Evolutionary conservation across 805 yeast species (phyloP), one percentile per base, ranked within the genome.

Genomic region (Candida pini): DNA sequence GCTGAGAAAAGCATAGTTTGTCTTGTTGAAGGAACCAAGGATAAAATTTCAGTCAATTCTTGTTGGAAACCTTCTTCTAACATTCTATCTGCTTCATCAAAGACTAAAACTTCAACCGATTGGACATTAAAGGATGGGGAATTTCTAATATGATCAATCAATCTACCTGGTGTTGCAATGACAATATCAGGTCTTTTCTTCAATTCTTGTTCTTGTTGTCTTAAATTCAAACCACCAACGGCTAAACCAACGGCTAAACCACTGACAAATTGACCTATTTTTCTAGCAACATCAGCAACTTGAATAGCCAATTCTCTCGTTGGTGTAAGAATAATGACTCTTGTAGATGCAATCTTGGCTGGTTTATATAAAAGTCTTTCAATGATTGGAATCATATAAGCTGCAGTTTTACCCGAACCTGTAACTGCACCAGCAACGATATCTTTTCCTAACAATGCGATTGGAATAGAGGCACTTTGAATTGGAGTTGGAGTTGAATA

Each of bases 31-130:
- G 99, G 98, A 45, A 94, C 69, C 35, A 90, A 68, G 10, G 83
- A 73, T 61, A 92, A 72, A 40, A 92, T 90, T 58, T 92, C 98
- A 14, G 87, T 81, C 47, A 92, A 68, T 62, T 92, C 98, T 34
- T 79, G 86, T 62, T 89, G 96, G 76, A 92, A 92, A 54, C 99
- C 99, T 63, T 92, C 99, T 58, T 92, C 99, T 49, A 92, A 72
- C 97, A 92, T 92, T 67, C 98, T 79, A 71, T 92, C 98, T 40
- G 98, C 98, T 68, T 92, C 98, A 67, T 92, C 98, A 48, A 92
- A 72, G 20, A 92, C 94, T 50, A 92, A 68, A 35, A 92, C 84
- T 64, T 92, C 98, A 32, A 92, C 92, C 22, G 79, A 71, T 47
- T 92, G 97, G 31, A 88, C 94, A 31, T 78, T 77, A 58, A 92